A percentile compares a stretch with the other conserved stretches of the same genome.
Evolutionary conservation across 495 filamentous ascomycete species (phyloP).

Genomic region (Penicillium canescens): DNA sequence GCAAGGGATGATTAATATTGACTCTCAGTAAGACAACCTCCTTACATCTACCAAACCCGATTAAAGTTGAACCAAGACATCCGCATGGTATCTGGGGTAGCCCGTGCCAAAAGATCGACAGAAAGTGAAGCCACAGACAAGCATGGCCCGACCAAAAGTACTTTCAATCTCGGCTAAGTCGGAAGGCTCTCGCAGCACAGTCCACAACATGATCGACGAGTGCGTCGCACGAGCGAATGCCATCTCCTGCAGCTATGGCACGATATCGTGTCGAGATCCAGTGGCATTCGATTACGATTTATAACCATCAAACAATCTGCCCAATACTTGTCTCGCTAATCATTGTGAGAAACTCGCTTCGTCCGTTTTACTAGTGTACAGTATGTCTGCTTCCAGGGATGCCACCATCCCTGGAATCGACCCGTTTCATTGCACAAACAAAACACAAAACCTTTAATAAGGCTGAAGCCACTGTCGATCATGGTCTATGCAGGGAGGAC

Average conservation of each 20-base stretch:
- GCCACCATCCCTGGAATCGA: background rate
- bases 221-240: background rate
- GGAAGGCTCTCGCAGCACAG: background rate
- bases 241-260: background rate
- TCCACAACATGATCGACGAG: slow-evolving; percentile 3
- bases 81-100: background rate
- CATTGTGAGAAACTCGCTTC: too few species aligned
- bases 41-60: background rate
- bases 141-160: background rate
- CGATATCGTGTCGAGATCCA: background rate
- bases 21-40: background rate
- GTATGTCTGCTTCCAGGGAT: background rate
- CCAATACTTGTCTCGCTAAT: too few species aligned
- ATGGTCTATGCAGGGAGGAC: slow-evolving; percentile 17
- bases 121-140: too few species aligned
- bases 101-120: too few species aligned
- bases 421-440: background rate
- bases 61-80: slow-evolving; percentile 5
- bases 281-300: background rate
- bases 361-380: too few species aligned
- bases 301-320: background rate
- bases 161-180: slow-evolving; percentile 3
- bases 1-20: background rate
- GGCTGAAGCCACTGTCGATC: slow-evolving; percentile 23
- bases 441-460: slow-evolving; percentile 2